Base-by-base conservation (phyloP, 2,329 filamentous ascomycete species). In the Phyllosticta paracitricarpa region DNA sequence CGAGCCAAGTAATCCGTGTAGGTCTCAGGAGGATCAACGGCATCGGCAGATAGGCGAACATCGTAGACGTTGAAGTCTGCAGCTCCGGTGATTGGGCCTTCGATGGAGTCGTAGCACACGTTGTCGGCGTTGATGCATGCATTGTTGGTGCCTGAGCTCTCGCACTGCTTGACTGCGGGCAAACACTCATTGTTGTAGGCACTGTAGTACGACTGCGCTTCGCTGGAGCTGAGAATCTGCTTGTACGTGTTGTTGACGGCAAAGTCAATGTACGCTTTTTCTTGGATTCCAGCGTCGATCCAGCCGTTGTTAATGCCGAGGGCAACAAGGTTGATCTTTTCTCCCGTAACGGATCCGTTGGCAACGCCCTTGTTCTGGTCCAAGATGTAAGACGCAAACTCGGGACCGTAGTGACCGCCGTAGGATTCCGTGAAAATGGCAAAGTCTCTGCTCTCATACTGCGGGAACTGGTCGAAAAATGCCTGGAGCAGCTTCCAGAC, bases 401-500 rank as follows among this genome's bases (percentile, higher is more conserved):
- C 58, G 14, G 61, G 63, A 2, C 61, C 28, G 17, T 17, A 35
- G 58, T 48, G 51, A 22, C 7, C 10, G 25, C 56, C 52, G 3
- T 52, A 48, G 12, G 54, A 62, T 35, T 62, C 59, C 3, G 62
- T 62, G 33, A 64, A 56, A n/a, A 61, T 61, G 48, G 64, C 70
- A 59, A 75, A 73, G 9, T 75, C 68, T 1, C 72, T 68, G 57
- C 64, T 61, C 33, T 65, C 59, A n/a, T 63, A 61, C 48, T 53
- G 26, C 4, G 59, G 54, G 9, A 57, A 57, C n/a, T 53, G 19
- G 2, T 53, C 54, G 55, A 71, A 74, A 64, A 75, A 76, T 2
- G 71, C 78, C 67, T 85, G 82, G 56, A 84, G 69, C n/a, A 84
- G 72, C 2, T 75, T 78, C 82, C 82, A 85, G n/a, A 84, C 76